These are phyloP conservation scores for Trichaptum fuscoviolaceum DNA, from an alignment of 768 basidiomycete genomes.

Conservation along the genomic window DNA sequence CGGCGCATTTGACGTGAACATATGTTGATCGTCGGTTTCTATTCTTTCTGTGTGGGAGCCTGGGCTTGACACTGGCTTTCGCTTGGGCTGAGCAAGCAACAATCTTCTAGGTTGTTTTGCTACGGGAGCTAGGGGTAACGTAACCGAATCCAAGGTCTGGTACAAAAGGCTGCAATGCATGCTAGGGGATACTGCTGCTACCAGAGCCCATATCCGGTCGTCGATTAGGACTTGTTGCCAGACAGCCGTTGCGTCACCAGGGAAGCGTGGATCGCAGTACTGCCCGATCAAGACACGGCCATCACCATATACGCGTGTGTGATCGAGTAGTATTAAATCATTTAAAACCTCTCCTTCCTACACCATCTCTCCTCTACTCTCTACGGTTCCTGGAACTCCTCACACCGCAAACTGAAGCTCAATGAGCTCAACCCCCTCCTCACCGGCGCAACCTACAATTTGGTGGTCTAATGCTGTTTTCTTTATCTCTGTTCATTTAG, in stretches of 20 bases:
- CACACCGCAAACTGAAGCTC: background rate
- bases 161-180: background rate
- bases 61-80: too few relatives aligned
- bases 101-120: background rate
- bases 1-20: background rate
- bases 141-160: background rate
- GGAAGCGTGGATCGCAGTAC: background rate
- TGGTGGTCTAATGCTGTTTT: constrained; percentile 65
- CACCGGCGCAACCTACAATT: constrained; percentile 26
- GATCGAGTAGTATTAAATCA: background rate
- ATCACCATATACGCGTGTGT: background rate
- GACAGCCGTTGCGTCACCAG: background rate
- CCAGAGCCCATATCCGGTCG: background rate
- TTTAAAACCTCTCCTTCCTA: background rate
- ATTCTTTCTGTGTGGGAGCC: too few relatives aligned
- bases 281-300: background rate
- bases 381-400: background rate
- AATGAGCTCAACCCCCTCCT: background rate
- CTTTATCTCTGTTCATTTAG: constrained; percentile 52
- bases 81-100: too few relatives aligned
- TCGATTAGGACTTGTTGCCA: background rate
- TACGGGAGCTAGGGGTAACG: background rate
- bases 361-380: background rate
- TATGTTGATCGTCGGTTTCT: background rate
- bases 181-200: background rate